Conservation (phyloP, 768 basidiomycete species). For the Suillus clintonianus region DNA sequence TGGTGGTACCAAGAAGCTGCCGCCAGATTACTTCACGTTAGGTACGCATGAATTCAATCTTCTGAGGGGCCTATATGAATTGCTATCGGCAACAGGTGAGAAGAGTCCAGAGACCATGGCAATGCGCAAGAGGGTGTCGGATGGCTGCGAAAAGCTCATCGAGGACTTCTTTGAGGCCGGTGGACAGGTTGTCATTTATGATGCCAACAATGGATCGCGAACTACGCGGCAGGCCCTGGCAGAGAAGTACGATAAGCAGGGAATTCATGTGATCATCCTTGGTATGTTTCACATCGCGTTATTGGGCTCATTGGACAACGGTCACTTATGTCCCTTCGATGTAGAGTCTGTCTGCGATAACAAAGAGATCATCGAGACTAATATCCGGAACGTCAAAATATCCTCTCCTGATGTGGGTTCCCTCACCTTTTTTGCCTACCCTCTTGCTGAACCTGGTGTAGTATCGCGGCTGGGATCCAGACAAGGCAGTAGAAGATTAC, state of each 20-base stretch:
- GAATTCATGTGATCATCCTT: constrained; percentile 91
- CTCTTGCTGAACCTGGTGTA: constrained; percentile 32
- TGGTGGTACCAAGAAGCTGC: constrained; percentile 85
- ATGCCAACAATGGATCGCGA: constrained; percentile 90
- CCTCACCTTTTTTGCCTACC: not conserved
- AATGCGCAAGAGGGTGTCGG: constrained; percentile 70
- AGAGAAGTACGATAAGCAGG: constrained; percentile 82
- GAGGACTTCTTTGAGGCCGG: constrained; percentile 84
- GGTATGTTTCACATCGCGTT: constrained; percentile 48
- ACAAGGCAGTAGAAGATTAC: constrained; percentile 91
- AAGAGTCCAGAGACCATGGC: constrained; percentile 81
- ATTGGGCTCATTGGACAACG: not conserved
- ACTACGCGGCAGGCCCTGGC: constrained; percentile 68
- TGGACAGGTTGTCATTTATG: constrained; percentile 97
- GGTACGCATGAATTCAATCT: constrained; percentile 43
- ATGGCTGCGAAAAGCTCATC: constrained; percentile 87
- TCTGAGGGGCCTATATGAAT: not conserved
- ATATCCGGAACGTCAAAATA: constrained; percentile 96
- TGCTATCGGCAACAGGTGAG: constrained; percentile 50
- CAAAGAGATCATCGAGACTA: constrained; percentile 88
- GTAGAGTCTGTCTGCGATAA: constrained; percentile 91
- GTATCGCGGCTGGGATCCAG: constrained; percentile 94
- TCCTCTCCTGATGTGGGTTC: constrained; percentile 91
- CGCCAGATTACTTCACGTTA: constrained; percentile 88
- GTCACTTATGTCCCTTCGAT: constrained; percentile 7